Percentiles rank a stretch among this genome's conserved stretches.
These are phyloP conservation scores for Apiospora saccharicola DNA, from an alignment of 2,329 filamentous ascomycete species.

Conservation along the genomic window DNA sequence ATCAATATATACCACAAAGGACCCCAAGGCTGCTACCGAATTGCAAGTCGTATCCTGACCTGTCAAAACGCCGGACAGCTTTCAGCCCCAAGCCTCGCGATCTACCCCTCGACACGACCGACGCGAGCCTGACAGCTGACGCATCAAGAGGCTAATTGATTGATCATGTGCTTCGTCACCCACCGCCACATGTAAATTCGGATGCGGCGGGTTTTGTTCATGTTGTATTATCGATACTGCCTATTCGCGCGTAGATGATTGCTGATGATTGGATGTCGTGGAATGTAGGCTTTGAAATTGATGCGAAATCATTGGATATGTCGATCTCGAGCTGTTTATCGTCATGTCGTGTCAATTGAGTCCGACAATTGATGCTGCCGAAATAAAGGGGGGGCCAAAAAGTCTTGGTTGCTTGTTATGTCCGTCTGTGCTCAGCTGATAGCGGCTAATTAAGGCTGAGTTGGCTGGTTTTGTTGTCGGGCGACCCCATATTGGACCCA, in stretches of 20 bases:
- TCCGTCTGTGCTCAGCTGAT: background rate
- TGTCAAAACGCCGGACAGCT: background rate
- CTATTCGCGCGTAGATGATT: background rate
- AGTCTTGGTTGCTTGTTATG: background rate
- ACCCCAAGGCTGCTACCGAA: slow-evolving; percentile 10
- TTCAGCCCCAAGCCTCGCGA: slow-evolving; percentile 9
- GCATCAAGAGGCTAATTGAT: background rate
- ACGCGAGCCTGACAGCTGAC: background rate
- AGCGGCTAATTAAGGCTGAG: slow-evolving; percentile 6
- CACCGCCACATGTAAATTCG: slow-evolving; percentile 13
- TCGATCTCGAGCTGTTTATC: background rate
- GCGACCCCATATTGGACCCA: slow-evolving; percentile 3
- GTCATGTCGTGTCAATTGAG: slow-evolving; percentile 2
- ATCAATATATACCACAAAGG: slow-evolving; percentile 14
- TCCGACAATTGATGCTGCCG: background rate
- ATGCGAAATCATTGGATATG: slow-evolving; percentile 3
- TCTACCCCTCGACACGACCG: background rate
- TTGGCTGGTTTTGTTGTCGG: background rate
- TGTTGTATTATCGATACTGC: background rate
- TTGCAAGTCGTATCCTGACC: slow-evolving; percentile 8
- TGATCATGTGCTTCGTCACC: slow-evolving; percentile 5
- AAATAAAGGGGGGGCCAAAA: background rate
- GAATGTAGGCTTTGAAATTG: background rate
- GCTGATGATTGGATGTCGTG: slow-evolving; percentile 10
- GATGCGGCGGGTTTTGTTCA: background rate